Base-by-base conservation (phyloP, 352 stramenopile species). In the Aphanomyces stellatus region DNA sequence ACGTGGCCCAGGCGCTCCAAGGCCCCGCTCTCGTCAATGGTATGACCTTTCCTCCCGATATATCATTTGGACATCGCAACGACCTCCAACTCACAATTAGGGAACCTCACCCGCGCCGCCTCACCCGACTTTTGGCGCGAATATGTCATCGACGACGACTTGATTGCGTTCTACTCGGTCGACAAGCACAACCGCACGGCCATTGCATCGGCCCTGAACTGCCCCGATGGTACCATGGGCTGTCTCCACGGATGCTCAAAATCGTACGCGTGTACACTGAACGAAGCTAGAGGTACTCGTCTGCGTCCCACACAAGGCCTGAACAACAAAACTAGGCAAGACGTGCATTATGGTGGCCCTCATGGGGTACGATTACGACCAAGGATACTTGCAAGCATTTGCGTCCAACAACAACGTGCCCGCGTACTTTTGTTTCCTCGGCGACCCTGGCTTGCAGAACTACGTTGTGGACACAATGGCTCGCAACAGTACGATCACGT, bases 361-460 rank as follows among this genome's bases (percentile, higher is more conserved):
- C 55, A 85, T 85, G 75, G 69, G 70, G 51, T 62, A 71, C 37
- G 72, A 65, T 7, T 83, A 73, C 37, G 78, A 87, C 30, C 65
- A 62, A 3, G 78, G 73, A 0, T 88, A 80, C 25, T 69, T 85
- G 27, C 77, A 82, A 46, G 71, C 78, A 0, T 62, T 78, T 8
- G 41, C 86, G 17, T 63, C 69, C 17, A 88, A 87, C 71, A 41
- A 79, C 13, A 64, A 69, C 10, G 74, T 88, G 5, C 79, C 79
- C 2, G 75, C 80, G 0, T 88, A 87, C 71, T 87, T 88, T 41
- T 88, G 78, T 65, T 88, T 87, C 51, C 46, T 85, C 24, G 77
- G 77, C 0, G 80, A 83, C 40, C 62, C 53, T 6, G 73, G 53
- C 8, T 59, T 81, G 5, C 30, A 70, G 11, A 27, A 11, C 27